Conservation (phyloP, 495 filamentous ascomycete species). For the Penicillium odoratum region DNA sequence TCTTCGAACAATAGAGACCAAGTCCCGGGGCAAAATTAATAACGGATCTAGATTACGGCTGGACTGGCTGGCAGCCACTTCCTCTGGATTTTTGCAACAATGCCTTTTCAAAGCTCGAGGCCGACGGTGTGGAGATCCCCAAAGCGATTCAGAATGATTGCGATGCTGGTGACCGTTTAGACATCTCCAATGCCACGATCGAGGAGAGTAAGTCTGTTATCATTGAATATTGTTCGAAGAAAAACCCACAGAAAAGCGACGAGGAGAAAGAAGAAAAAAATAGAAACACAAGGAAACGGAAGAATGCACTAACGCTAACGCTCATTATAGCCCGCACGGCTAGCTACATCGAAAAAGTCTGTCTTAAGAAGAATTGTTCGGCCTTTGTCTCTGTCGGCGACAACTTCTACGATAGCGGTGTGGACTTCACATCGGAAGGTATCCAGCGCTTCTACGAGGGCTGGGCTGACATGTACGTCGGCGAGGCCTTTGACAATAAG, state of each 20-base stretch:
- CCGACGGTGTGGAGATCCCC: slow-evolving; percentile 13
- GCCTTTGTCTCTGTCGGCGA: slow-evolving; percentile 23
- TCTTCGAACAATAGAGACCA: not conserved
- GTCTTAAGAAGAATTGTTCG: slow-evolving; percentile 19
- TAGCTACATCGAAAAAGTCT: slow-evolving; percentile 19
- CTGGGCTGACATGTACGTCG: slow-evolving; percentile 23
- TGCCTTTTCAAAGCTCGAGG: slow-evolving; percentile 13
- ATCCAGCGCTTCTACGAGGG: slow-evolving; percentile 23
- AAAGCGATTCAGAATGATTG: slow-evolving; percentile 22
- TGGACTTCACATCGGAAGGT: slow-evolving; percentile 21
- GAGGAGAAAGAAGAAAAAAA: not conserved
- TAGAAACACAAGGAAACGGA: not conserved
- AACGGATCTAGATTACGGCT: slow-evolving; percentile 18
- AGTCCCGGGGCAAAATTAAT: not conserved
- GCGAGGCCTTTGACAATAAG: slow-evolving; percentile 16
- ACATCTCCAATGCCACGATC: slow-evolving; percentile 19
- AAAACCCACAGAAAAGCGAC: too few relatives aligned
- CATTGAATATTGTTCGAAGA: not conserved
- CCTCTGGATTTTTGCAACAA: slow-evolving; percentile 22
- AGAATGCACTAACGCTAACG: not conserved
- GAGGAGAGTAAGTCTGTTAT: slow-evolving; percentile 15
- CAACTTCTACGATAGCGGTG: slow-evolving; percentile 26
- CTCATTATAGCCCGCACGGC: slow-evolving; percentile 14
- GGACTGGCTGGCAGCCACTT: slow-evolving; percentile 24
- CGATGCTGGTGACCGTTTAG: slow-evolving; percentile 19